Base-by-base conservation (phyloP, 495 filamentous ascomycete species). In the Haplographium delicatum region DNA sequence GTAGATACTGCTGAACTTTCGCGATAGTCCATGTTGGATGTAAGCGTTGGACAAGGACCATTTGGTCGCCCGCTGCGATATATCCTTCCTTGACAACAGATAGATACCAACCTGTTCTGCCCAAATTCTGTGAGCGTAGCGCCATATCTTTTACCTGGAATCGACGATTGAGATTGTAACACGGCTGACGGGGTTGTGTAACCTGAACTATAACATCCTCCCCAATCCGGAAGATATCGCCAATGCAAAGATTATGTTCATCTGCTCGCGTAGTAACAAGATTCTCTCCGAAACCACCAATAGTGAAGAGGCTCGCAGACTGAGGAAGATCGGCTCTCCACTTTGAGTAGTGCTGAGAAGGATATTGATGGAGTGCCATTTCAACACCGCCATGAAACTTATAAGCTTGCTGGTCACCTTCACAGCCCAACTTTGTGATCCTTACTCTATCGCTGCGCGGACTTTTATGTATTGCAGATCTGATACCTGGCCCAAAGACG, bases 201-300 rank as follows among this genome's bases (percentile, higher is more conserved):
- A 75, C 64, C 25, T 28, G 25, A 7, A 72, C 54, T 25, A 63
- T 15, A 0, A 70, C 57, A 78, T 56, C 20, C 60, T 59, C 26
- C 67, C 68, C 25, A 61, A 79, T 67, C 4, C 66, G 53, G 10
- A 72, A 50, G 24, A 72, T 59, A 52, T 80, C 76, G n/a, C 76
- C 76, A 28, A 80, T 74, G 54, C 75, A 79, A 9, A 79, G 62
- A 45, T 73, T 77, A 13, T 62, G 63, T 60, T 80, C 76, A 49
- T 75, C 75, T 58, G 75, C 13, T 53, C 62, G 18, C 60, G 53
- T 13, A n/a, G 65, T 66, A 18, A 76, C 72, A 2, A 80, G 62
- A 51, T 80, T 80, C 60, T 80, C 76, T 23, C 76, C 76, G 50
- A 79, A 79, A 1, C 64, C 73, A 19, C 77, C 77, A 1, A 68